Evolutionary conservation across 257 asterid species (phyloP), one percentile per base, ranked within the genome.

Genomic region (Cinchona pubescens): DNA sequence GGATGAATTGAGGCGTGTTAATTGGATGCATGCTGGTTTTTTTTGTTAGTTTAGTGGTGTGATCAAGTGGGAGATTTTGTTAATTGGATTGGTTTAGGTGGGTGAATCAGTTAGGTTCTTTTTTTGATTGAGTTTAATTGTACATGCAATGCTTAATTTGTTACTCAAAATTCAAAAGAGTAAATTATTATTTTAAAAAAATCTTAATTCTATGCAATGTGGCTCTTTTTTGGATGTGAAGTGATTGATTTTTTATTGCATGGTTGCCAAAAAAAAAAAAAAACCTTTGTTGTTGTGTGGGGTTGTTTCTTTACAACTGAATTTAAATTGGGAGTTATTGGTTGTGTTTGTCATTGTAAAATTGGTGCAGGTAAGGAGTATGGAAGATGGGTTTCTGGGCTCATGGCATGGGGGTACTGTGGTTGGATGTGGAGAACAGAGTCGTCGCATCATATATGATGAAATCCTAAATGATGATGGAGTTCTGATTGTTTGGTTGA

Each of bases 381-480:
- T 53, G 62, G 83, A 85, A 59, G 79, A 82, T 4, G 87, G 85
- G 59, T 78, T 79, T 51, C 74, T 56, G 53, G 88, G 88, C 49
- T 82, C 88, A 43, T 85, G 87, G 87, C 82, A 83, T 72, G 25
- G 23, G 25, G 87, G 71, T 10, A 71, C 68, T 6, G 86, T 93
- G 37, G 71, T 82, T 45, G 55, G 70, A 45, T 71, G 77, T 75
- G 43, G 19, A 46, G 42, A 79, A 38, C 78, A 74, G 76, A 40
- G 59, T 43, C 94, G 96, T 66, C 72, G 32, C 21, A 89, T 93
- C 42, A 70, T 38, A 75, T 93, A 86, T 49, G 92, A 90, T 63
- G 85, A 87, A 61, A 75, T 93, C 78, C 75, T 90, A 30, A 37
- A 64, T 2, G 96, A 90, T 49, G 89, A 83, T 27, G 86, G n/a